These are phyloP conservation scores for Diophrys appendiculata DNA, from an alignment of 73 alveolate genomes.

Conservation along the genomic window DNA sequence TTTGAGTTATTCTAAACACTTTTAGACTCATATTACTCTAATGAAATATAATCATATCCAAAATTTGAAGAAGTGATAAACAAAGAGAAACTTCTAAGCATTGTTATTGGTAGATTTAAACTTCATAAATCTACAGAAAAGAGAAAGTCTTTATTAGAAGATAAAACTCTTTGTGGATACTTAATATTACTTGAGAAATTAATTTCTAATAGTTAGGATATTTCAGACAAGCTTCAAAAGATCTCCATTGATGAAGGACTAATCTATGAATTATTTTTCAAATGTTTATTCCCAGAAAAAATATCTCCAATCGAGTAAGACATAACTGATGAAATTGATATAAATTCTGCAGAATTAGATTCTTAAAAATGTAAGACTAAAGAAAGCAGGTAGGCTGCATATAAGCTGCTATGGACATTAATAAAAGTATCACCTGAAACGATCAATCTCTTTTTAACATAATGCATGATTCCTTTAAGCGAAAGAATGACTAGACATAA, in stretches of 20 bases:
- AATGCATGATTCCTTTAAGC: conserved; percentile 42
- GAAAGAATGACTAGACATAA: conserved; percentile 56
- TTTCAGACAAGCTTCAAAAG: conserved; percentile 7
- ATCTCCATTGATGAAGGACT: conserved; percentile 39
- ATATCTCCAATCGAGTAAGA: not conserved
- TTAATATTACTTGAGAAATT: conserved; percentile 1
- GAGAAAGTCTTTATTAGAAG: conserved; percentile 5
- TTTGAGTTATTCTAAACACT: conserved; percentile 54
- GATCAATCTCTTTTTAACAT: conserved; percentile 36
- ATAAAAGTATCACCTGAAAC: conserved; percentile 37
- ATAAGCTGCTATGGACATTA: conserved; percentile 45
- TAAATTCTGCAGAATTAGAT: not conserved
- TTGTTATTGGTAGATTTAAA: conserved; percentile 42
- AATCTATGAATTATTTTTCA: conserved; percentile 47
- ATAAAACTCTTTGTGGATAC: conserved; percentile 22
- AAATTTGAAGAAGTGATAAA: conserved; percentile 30
- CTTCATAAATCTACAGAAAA: conserved; percentile 17
- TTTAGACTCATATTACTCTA: conserved; percentile 40
- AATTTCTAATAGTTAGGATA: not conserved
- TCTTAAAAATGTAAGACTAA: conserved; percentile 30
- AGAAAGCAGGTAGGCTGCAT: conserved; percentile 56
- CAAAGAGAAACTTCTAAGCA: conserved; percentile 31
- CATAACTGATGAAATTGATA: conserved; percentile 17
- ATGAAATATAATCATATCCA: not conserved
- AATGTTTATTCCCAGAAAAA: conserved; percentile 49